Evolutionary conservation across 2,329 filamentous ascomycete genomes (phyloP), one percentile per base, ranked within the genome.

Genomic region (Pleomassaria siparia): DNA sequence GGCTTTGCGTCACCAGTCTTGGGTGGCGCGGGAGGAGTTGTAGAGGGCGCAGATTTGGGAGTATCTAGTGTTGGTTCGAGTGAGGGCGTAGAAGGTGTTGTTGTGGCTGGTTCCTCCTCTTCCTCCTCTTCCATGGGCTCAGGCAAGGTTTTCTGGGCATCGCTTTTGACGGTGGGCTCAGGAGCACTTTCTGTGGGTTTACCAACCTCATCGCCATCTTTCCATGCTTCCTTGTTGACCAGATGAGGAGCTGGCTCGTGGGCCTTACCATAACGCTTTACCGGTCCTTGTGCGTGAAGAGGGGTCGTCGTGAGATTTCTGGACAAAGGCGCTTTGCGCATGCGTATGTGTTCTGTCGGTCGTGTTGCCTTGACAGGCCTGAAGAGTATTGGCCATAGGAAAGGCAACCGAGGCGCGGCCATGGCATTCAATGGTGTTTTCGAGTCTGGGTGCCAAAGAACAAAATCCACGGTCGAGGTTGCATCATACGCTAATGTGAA

Each of bases 221-320:
- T 45, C 1, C 37, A 41, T 3, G 40, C 11, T 20, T 55, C 40
- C 32, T 55, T 42, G 7, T 57, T 59, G 16, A 50, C 44, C 4
- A 74, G 58, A 47, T 75, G 68, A 0, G 72, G 67, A 6, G 71
- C 67, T 3, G 75, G 75, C 52, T 77, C 72, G 39, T 76, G 75
- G 1, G 76, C 75, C 12, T 71, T 73, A 21, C 76, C 76, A 63
- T 78, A 78, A 30, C 76, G 72, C 46, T 74, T 67, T n/a, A 59
- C 50, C 46, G 67, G 50, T 59, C 64, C 58, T 58, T 65, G 52
- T 11, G 48, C 33, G 37, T 56, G 62, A 35, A 58, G 62, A 41
- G 64, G 26, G 11, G 67, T 64, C 25, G 70, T 57, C 39, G 70
- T 60, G 25, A 71, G 62, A 18, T 46, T 43, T 26, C 54, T 46